A percentile compares a stretch with the other conserved stretches of the same genome.
These are phyloP conservation scores for Pisolithus microcarpus DNA, from an alignment of 768 basidiomycete species.

Conservation along the genomic window DNA sequence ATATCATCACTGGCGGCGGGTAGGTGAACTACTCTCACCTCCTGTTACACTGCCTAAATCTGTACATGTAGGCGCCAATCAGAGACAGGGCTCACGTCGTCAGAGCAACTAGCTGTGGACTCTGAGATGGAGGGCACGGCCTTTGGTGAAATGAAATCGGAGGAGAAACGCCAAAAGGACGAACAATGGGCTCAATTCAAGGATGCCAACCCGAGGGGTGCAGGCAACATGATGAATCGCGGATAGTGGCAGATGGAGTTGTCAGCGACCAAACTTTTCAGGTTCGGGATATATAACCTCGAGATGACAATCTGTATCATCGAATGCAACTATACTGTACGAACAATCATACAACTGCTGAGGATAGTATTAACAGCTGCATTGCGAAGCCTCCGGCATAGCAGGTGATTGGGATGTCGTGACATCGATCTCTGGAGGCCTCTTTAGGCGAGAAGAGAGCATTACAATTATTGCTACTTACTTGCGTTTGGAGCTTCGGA, in stretches of 20 bases:
- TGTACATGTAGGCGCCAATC: conserved; percentile 50
- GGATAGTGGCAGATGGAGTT: conserved; percentile 33
- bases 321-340: conserved; percentile 21
- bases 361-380: conserved; percentile 61
- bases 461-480: conserved; percentile 18
- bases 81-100: conserved; percentile 57
- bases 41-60: conserved; percentile 2
- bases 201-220: conserved; percentile 79
- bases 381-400: conserved; percentile 81
- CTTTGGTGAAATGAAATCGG: conserved; percentile 59
- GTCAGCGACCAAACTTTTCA: conserved; percentile 4
- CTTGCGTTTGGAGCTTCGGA: conserved; percentile 47
- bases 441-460: conserved; percentile 6
- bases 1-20: conserved; percentile 85
- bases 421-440: conserved; percentile 78
- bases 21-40: conserved; percentile 31
- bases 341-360: conserved; percentile 10
- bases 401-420: conserved; percentile 60
- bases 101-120: conserved; percentile 71
- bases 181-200: conserved; percentile 89
- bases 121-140: conserved; percentile 79
- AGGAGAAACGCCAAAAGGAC: conserved; percentile 75
- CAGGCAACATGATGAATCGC: conserved; percentile 96
- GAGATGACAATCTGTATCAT: conserved; percentile 14
- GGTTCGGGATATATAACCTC: conserved; percentile 1